These are phyloP conservation scores for Colletotrichum godetiae DNA, from an alignment of 2,329 filamentous ascomycete genomes.

Conservation along the genomic window DNA sequence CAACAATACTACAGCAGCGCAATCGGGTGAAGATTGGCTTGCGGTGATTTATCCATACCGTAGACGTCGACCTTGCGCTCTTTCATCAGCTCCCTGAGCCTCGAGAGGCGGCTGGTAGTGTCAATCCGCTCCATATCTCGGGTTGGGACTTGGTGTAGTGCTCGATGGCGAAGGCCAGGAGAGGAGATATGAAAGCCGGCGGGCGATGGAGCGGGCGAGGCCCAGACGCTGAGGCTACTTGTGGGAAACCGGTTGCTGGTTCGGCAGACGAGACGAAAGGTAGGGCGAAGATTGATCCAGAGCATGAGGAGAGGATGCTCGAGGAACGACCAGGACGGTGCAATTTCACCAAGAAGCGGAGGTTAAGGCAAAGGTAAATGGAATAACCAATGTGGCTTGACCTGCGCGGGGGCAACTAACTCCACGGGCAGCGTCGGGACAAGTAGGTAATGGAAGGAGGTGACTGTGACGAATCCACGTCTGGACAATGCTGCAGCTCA, in stretches of 20 bases:
- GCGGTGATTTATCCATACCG: conserved; percentile 65
- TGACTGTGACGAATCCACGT: not conserved
- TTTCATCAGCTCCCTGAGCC: conserved; percentile 87
- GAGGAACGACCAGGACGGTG: not conserved
- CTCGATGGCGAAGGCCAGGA: conserved; percentile 12
- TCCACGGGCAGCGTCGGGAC: not conserved
- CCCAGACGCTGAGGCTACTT: not conserved
- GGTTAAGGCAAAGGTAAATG: not conserved
- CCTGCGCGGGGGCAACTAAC: conserved; percentile 1
- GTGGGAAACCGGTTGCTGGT: not conserved
- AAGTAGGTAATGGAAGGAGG: not conserved
- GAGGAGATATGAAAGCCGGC: not conserved
- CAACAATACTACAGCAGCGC: conserved; percentile 37
- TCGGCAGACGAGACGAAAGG: not conserved
- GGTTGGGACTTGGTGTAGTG: conserved; percentile 19
- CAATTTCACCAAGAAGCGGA: not conserved
- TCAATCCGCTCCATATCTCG: conserved; percentile 79
- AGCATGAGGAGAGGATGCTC: conserved; percentile 1
- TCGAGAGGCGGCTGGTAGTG: conserved; percentile 79
- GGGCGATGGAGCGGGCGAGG: not conserved
- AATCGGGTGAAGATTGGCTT: not conserved
- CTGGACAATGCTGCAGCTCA: not conserved
- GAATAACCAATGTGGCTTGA: not conserved
- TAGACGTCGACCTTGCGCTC: conserved; percentile 90
- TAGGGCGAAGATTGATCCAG: conserved; percentile 10